Base-by-base conservation (phyloP, 352 stramenopile species). In the Phytopythium cucurbitacearum region DNA sequence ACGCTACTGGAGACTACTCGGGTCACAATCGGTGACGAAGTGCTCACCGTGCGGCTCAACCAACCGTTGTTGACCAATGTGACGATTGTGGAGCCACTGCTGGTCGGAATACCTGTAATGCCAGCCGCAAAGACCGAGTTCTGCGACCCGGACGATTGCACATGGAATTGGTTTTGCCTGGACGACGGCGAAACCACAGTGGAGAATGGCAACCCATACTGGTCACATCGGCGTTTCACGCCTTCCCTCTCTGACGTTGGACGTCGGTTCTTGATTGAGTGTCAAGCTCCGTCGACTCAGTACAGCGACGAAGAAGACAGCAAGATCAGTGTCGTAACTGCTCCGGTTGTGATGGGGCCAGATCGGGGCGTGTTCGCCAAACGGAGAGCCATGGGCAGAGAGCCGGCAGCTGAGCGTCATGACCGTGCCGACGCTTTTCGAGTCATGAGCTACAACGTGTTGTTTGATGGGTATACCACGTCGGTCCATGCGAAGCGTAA, bases 381-480 rank as follows among this genome's bases (percentile, higher is more conserved):
- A n/a, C 63, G 82, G n/a, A 54, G 50, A 64, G 44, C 41, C 1
- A 21, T 60, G 48, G 73, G 32, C 16, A 53, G 12, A 5, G 56
- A 11, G 35, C 53, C 28, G 58, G 69, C 48, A 50, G 51, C 13
- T 43, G 56, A 44, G 0, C 44, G 58, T 42, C 57, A 58, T 51
- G 46, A 45, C 7, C 41, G 63, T 4, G 49, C 48, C 1, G 57
- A 78, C 9, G 62, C 60, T 4, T 83, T 91, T 43, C 80, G 83
- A 43, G 69, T 93, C 10, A 90, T 93, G 83, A 87, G 65, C 49
- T 93, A 93, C 60, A 93, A 93, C 48, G 69, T 93, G 21, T 40
- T 93, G 10, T 93, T 79, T 50, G 71, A 83, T 39, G 81, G 82
- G 3, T 93, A 91, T 45, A 80, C 79, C 28, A 80, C 67, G 2